Percentiles rank a stretch among this genome's conserved stretches.
phyloP scores from a whole-genome alignment of 2,329 filamentous ascomycete species.

The Apiospora phragmitis region DNA sequence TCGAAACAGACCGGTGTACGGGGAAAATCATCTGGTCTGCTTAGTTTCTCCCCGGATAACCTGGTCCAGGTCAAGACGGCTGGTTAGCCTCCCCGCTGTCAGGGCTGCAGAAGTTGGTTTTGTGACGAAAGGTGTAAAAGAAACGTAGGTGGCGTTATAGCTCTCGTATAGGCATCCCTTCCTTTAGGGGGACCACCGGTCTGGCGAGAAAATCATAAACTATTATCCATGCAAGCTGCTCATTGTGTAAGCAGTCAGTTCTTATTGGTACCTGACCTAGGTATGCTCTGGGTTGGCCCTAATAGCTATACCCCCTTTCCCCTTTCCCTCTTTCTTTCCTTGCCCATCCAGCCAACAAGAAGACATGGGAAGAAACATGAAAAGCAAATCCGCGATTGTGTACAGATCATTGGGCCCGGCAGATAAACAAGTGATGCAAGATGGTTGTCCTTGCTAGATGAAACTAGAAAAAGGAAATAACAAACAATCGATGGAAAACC shows the following conservation, averaged over 20 bases:
- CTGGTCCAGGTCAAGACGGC: neutral
- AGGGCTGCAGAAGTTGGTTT: neutral
- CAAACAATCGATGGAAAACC: neutral
- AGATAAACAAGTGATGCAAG: neutral
- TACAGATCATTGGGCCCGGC: neutral
- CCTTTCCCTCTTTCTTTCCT: neutral
- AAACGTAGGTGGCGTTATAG: constrained; percentile 1
- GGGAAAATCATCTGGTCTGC: neutral
- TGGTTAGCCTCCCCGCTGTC: neutral
- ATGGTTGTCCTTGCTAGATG: neutral
- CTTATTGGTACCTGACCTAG: neutral
- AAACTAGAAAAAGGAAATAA: neutral
- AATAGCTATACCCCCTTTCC: neutral
- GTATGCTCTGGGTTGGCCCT: neutral
- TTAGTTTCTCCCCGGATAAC: neutral
- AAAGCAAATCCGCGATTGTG: neutral
- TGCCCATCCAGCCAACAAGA: neutral
- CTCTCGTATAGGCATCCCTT: neutral
- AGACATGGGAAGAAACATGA: neutral
- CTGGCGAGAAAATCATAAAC: neutral
- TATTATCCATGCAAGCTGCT: neutral
- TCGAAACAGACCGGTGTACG: neutral
- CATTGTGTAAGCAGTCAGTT: neutral
- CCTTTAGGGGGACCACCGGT: neutral
- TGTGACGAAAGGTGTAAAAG: neutral